A percentile compares a stretch with the other conserved stretches of the same genome.
These are phyloP conservation scores for Capillidium heterosporum DNA, from an alignment of 371 early-diverging fungal genomes.

Conservation along the genomic window DNA sequence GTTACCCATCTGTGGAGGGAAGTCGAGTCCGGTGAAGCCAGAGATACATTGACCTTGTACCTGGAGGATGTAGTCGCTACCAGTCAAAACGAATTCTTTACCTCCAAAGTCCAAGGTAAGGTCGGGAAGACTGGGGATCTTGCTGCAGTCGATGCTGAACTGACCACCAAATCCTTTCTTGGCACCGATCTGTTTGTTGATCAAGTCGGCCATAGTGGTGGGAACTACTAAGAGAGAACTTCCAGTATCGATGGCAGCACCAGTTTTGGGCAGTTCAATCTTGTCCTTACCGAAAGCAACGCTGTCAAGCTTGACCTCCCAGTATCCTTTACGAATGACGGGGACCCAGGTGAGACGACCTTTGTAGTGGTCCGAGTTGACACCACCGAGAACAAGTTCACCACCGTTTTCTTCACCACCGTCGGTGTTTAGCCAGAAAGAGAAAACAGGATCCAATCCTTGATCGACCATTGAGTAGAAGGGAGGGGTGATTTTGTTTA, in stretches of 20 bases:
- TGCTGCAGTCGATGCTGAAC: constrained; percentile 58
- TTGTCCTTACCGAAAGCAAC: constrained; percentile 48
- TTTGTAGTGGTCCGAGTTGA: constrained; percentile 42
- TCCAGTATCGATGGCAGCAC: constrained; percentile 75
- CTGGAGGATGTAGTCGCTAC: constrained; percentile 62
- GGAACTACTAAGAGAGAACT: constrained; percentile 62
- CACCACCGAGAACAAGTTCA: constrained; percentile 69
- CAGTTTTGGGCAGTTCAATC: constrained; percentile 27
- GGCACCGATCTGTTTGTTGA: constrained; percentile 74
- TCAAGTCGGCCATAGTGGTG: constrained; percentile 48
- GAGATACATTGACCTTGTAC: constrained; percentile 72
- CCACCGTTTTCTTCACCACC: constrained; percentile 44
- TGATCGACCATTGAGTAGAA: constrained; percentile 76
- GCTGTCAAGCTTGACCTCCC: constrained; percentile 73
- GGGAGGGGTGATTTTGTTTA: constrained; percentile 69
- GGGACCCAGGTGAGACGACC: constrained; percentile 64
- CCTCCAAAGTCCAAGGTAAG: constrained; percentile 59
- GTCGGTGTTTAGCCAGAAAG: constrained; percentile 53
- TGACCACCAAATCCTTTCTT: constrained; percentile 79
- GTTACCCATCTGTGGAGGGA: constrained; percentile 46
- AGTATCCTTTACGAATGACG: constrained; percentile 77
- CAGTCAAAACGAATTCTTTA: constrained; percentile 24
- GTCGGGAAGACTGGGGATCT: constrained; percentile 43
- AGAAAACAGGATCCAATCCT: constrained; percentile 57
- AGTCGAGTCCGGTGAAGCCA: constrained; percentile 85